Conservation (phyloP, 345 rosid species). For the Salix exigua region DNA sequence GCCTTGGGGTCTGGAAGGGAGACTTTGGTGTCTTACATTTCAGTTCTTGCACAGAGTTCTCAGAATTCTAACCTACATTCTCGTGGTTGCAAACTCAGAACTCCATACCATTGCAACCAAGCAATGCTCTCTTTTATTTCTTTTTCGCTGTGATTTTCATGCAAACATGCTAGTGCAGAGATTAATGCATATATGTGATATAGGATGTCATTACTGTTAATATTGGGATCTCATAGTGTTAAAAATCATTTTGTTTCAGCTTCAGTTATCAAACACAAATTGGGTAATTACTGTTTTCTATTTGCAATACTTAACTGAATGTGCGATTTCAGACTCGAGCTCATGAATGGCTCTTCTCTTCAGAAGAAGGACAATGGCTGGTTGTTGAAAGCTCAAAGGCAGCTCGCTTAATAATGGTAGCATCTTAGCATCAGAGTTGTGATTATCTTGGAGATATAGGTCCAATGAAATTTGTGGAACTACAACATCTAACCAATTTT, state of each 20-base stretch:
- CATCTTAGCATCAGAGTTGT: slow-evolving; percentile 3
- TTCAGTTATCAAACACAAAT: background rate
- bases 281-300: slow-evolving; percentile 1
- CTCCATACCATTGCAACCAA: no score
- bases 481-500: slow-evolving; percentile 14
- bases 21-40: no score
- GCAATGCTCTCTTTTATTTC: background rate
- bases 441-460: slow-evolving; percentile 2
- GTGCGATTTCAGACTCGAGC: slow-evolving; percentile 70
- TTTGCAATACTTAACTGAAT: slow-evolving; percentile 30
- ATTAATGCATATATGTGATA: background rate
- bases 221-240: background rate
- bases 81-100: no score
- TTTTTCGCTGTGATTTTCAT: background rate
- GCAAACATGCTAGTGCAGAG: background rate
- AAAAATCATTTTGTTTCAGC: background rate
- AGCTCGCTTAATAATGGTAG: slow-evolving; percentile 92
- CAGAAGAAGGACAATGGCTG: slow-evolving; percentile 96
- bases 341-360: slow-evolving; percentile 93
- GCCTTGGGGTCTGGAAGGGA: no score
- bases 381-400: slow-evolving; percentile 79
- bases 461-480: background rate
- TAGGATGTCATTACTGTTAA: background rate
- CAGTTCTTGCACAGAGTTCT: no score
- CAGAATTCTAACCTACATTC: no score